Base-by-base conservation (phyloP, 2,329 filamentous ascomycete genomes). In the Metarhizium brunneum region DNA sequence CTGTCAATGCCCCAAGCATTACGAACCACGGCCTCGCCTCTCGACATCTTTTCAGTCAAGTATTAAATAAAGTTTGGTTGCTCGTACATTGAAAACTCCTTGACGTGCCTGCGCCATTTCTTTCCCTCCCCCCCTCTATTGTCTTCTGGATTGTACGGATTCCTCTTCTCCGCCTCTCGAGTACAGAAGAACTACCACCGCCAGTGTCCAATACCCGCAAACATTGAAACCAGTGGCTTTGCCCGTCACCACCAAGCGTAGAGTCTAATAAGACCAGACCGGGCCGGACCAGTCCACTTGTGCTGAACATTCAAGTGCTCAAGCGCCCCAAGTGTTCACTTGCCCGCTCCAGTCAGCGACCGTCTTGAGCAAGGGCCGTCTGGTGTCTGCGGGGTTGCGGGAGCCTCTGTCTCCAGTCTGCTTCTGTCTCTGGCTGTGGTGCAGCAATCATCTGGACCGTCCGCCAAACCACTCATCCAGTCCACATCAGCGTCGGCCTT, bases 381-480 rank as follows among this genome's bases (percentile, higher is more conserved):
- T 47, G 45, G 25, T 29, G 35, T 52, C 50, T 52, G 50, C 50
- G 50, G 50, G 50, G 50, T 52, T 52, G 50, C 36, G 50, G 35
- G 35, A 52, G 50, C 50, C 50, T 45, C 42, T 16, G 25, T 25
- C 25, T 25, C 25, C 25, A 25, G 25, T 25, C 18, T 11, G 11
- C 13, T 11, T 40, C 38, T 40, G 38, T 11, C 38, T 40, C 11
- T 40, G 11, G 8, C 11, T 16, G 7, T 40, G 5, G 32, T 35
- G 10, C 32, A 35, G 32, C 32, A 35, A 11, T 8, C 32, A 35
- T 35, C 32, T 35, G 32, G 32, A 54, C 47, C 47, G 40, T 47
- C 11, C 25, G 50, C 40, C 50, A 56, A 52, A 52, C 48, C 48
- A 51, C 56, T 50, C 56, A 43, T 43, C n/a, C 53, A 53, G 29